A percentile compares a stretch with the other conserved stretches of the same genome.
Conservation (phyloP, 2,329 filamentous ascomycete genomes). For the Arthrobotrys entomopaga region DNA sequence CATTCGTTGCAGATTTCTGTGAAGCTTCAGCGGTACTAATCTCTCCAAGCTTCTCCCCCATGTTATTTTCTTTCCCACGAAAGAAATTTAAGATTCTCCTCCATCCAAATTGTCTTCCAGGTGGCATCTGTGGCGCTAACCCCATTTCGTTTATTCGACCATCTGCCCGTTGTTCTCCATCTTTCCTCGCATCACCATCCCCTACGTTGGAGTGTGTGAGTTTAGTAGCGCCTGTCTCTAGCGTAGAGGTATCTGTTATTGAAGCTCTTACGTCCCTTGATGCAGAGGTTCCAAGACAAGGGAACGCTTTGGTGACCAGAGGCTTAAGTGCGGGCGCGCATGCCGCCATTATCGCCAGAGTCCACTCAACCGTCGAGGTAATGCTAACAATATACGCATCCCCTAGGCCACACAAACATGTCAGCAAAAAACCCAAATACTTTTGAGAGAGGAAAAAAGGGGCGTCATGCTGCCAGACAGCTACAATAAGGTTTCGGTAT, state of each 20-base stretch:
- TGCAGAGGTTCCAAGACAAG: not conserved
- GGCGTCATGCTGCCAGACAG: too few relatives aligned
- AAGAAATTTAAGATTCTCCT: slow-evolving; percentile 14
- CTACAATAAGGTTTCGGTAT: not conserved
- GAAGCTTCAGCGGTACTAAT: not conserved
- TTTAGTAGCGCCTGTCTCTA: slow-evolving; percentile 16
- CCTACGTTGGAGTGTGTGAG: not conserved
- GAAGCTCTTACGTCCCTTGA: too few relatives aligned
- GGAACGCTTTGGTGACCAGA: slow-evolving; percentile 13
- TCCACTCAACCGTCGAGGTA: slow-evolving; percentile 30
- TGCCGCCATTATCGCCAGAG: slow-evolving; percentile 35
- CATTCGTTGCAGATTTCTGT: slow-evolving; percentile 10
- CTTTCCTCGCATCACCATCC: too few relatives aligned
- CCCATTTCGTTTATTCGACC: slow-evolving; percentile 26
- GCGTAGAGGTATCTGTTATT: not conserved
- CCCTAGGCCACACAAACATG: slow-evolving; percentile 3
- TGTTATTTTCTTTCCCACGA: slow-evolving; percentile 7
- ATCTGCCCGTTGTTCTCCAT: too few relatives aligned
- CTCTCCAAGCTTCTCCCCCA: slow-evolving; percentile 5
- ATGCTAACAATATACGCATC: slow-evolving; percentile 33
- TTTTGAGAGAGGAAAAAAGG: too few relatives aligned
- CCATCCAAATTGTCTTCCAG: slow-evolving; percentile 18
- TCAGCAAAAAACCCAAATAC: not conserved
- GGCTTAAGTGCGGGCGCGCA: slow-evolving; percentile 45
- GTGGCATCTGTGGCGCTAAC: slow-evolving; percentile 34